These are phyloP conservation scores for Didymella segeticola DNA, from an alignment of 2,329 filamentous ascomycete species.

Conservation along the genomic window DNA sequence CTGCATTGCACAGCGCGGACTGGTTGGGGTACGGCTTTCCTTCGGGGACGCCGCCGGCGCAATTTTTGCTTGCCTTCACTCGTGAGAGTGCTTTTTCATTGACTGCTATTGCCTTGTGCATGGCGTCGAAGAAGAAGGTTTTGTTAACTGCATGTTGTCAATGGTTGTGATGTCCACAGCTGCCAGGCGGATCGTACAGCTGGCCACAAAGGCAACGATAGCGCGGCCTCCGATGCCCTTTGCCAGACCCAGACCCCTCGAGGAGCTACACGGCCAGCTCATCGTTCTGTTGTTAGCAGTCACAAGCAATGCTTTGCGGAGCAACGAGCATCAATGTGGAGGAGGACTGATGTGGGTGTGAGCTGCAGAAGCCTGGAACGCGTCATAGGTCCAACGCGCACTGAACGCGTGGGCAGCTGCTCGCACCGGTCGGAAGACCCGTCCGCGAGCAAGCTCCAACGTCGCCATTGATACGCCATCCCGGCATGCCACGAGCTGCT, in stretches of 20 bases:
- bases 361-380: background rate
- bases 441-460: background rate
- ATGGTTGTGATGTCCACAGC: background rate
- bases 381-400: background rate
- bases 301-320: no score
- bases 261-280: no score
- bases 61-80: constrained; percentile 36
- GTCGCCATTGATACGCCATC: background rate
- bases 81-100: constrained; percentile 43
- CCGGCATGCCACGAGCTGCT: constrained; percentile 10
- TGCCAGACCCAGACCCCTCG: no score
- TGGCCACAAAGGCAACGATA: no score
- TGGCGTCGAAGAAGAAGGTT: constrained; percentile 46
- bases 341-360: background rate
- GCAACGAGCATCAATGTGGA: no score
- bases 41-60: constrained; percentile 43
- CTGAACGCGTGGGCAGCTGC: background rate
- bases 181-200: no score
- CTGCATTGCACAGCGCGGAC: constrained; percentile 49
- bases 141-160: background rate
- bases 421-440: background rate
- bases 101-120: constrained; percentile 38
- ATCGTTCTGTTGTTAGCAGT: no score
- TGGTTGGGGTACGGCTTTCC: constrained; percentile 39
- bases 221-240: no score